Conservation (phyloP, 2,329 filamentous ascomycete genomes). For the Aspergillus versicolor region DNA sequence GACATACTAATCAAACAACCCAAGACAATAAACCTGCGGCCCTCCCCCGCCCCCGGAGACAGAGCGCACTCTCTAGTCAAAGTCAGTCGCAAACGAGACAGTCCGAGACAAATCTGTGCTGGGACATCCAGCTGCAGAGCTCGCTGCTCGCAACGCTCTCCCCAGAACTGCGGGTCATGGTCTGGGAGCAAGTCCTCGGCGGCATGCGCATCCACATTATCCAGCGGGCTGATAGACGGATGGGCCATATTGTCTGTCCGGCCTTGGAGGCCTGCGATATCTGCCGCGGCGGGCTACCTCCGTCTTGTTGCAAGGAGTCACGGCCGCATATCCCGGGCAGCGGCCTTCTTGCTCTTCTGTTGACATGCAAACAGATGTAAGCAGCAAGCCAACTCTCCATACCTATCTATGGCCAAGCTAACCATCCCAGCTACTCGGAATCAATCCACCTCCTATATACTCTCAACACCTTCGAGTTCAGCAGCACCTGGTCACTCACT, state of each 20-base stretch:
- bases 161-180: constrained; percentile 36
- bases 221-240: constrained; percentile 30
- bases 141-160: constrained; percentile 33
- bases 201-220: constrained; percentile 36
- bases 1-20: neutral
- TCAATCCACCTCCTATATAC: constrained; percentile 37
- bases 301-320: constrained; percentile 25
- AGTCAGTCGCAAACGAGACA: constrained; percentile 12
- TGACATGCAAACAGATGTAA: constrained; percentile 40
- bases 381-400: neutral
- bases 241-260: constrained; percentile 35
- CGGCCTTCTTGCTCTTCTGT: constrained; percentile 28
- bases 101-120: constrained; percentile 14
- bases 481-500: constrained; percentile 40
- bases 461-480: constrained; percentile 38
- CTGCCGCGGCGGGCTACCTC: constrained; percentile 31
- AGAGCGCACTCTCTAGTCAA: constrained; percentile 10
- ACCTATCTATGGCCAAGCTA: neutral
- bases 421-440: constrained; percentile 32
- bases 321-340: neutral
- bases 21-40: constrained; percentile 32
- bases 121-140: constrained; percentile 25
- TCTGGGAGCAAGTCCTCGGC: constrained; percentile 37
- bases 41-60: constrained; percentile 18
- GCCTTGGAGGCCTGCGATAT: constrained; percentile 31